phyloP scores from a whole-genome alignment of 2,329 filamentous ascomycete genomes.

The Pseudogymnoascus verrucosus region DNA sequence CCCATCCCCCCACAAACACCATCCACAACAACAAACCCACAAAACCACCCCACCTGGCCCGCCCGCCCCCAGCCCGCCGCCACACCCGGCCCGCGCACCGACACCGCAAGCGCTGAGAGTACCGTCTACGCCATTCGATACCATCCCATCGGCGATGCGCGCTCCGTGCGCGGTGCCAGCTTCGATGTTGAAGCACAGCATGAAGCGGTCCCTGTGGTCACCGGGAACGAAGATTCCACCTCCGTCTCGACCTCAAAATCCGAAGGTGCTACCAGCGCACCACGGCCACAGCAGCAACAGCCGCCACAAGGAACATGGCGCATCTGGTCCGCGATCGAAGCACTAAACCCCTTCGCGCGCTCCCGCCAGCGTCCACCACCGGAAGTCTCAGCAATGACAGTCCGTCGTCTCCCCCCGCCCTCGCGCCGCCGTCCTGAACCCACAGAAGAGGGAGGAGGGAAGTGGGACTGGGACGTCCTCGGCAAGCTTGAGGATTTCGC shows the following conservation, averaged over 20 bases:
- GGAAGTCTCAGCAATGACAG: constrained; percentile 25
- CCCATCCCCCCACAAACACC: neutral
- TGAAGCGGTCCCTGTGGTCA: constrained; percentile 19
- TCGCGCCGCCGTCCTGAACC: constrained; percentile 18
- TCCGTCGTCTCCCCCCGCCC: constrained; percentile 14
- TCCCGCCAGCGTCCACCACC: constrained; percentile 23
- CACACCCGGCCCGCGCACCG: constrained; percentile 52
- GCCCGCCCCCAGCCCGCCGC: constrained; percentile 45
- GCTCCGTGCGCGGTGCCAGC: constrained; percentile 14
- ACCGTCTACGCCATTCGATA: constrained; percentile 57
- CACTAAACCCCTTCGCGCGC: constrained; percentile 23
- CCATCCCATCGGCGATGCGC: constrained; percentile 42
- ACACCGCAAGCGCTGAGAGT: constrained; percentile 56
- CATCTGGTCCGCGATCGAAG: constrained; percentile 13
- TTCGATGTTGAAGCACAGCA: constrained; percentile 17
- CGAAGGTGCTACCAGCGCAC: constrained; percentile 16
- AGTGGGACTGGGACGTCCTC: constrained; percentile 44
- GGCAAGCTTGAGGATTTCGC: constrained; percentile 54
- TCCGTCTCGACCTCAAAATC: neutral
- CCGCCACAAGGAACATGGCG: neutral
- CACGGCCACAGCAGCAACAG: neutral
- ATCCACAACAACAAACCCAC: neutral
- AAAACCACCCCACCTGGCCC: constrained; percentile 34
- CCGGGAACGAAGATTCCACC: constrained; percentile 21
- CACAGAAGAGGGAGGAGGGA: neutral